These are phyloP conservation scores for Cordyceps farinosa DNA, from an alignment of 2,329 filamentous ascomycete genomes.

Conservation along the genomic window DNA sequence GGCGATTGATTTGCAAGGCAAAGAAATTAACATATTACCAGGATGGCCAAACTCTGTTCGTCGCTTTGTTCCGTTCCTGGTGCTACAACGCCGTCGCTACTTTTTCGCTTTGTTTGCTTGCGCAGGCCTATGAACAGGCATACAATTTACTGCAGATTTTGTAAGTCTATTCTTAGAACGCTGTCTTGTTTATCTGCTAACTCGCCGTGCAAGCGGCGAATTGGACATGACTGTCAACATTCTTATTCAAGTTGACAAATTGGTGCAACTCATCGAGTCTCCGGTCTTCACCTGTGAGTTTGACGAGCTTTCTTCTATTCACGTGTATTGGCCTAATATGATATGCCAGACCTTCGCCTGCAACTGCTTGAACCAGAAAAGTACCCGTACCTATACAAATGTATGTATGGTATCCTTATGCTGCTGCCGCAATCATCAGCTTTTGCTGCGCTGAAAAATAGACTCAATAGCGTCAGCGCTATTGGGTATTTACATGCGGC, in stretches of 20 bases:
- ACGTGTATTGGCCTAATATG: neutral
- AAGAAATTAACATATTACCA: slow-evolving; percentile 29
- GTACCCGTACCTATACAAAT: slow-evolving; percentile 94
- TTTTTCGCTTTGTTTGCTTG: slow-evolving; percentile 90
- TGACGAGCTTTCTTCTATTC: neutral
- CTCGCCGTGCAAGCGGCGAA: slow-evolving; percentile 63
- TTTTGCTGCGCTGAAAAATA: slow-evolving; percentile 93
- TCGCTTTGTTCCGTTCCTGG: slow-evolving; percentile 92
- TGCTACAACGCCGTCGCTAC: slow-evolving; percentile 98
- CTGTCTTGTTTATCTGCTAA: neutral
- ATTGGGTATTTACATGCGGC: slow-evolving; percentile 91
- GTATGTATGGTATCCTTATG: slow-evolving; percentile 95
- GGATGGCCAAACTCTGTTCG: slow-evolving; percentile 95
- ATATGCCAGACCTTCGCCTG: slow-evolving; percentile 72
- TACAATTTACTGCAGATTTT: slow-evolving; percentile 96
- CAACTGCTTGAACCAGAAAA: slow-evolving; percentile 94
- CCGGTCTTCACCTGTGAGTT: slow-evolving; percentile 91
- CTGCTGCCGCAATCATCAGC: slow-evolving; percentile 96
- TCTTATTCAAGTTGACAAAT: slow-evolving; percentile 96
- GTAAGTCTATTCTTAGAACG: slow-evolving; percentile 44
- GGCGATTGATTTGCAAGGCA: neutral
- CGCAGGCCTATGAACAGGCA: slow-evolving; percentile 96
- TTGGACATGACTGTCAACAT: slow-evolving; percentile 99
- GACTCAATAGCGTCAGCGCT: slow-evolving; percentile 92
- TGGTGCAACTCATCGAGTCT: slow-evolving; percentile 93